Evolutionary conservation across 2,329 filamentous ascomycete genomes (phyloP), one percentile per base, ranked within the genome.

Genomic region (Coniosporium tulheliwenetii): DNA sequence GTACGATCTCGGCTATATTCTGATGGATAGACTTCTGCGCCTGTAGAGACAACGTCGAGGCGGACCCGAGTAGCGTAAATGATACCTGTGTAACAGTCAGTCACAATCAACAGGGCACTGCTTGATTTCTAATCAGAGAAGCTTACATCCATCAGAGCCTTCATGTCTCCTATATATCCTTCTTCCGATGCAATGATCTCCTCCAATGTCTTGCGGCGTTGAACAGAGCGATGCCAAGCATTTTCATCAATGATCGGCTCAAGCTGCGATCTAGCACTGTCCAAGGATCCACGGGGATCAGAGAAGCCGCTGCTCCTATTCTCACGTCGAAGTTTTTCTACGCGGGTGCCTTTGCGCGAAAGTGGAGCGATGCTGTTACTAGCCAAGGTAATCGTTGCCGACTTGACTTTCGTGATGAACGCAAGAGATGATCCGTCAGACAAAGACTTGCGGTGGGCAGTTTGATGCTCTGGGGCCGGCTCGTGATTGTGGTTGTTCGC

Each of bases 111-210:
- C 8, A 29, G 30, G 12, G 5, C 26, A 29, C 5, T 8, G 15
- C 3, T 26, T 26, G 19, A 26, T 7, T 7, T 26, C 19, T 26
- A 7, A 3, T 26, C 19, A 26, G 7, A 26, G 7, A 39, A 2
- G 42, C 76, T 55, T 64, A 89, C 87, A 61, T 93, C 86, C 56
- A 82, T 81, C 44, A 96, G 66, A 48, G 91, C 85, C 50, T 85
- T 85, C 43, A 96, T 61, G 52, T 94, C 89, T 12, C 79, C 76
- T 50, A 96, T 79, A 56, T 96, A 96, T 52, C 80, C 77, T 55
- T 91, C 82, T 58, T 96, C 91, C 0, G 87, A 93, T 42, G 65
- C 73, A 45, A 95, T 76, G 39, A 96, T 66, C 61, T 96, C 91
- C 54, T 91, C 83, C 31, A 96, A 62, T 33, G 93, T 77, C 45